Percentiles rank a stretch among this genome's conserved stretches.
phyloP scores from a whole-genome alignment of 1,284 basidiomycete species.

The Irpex sp. region DNA sequence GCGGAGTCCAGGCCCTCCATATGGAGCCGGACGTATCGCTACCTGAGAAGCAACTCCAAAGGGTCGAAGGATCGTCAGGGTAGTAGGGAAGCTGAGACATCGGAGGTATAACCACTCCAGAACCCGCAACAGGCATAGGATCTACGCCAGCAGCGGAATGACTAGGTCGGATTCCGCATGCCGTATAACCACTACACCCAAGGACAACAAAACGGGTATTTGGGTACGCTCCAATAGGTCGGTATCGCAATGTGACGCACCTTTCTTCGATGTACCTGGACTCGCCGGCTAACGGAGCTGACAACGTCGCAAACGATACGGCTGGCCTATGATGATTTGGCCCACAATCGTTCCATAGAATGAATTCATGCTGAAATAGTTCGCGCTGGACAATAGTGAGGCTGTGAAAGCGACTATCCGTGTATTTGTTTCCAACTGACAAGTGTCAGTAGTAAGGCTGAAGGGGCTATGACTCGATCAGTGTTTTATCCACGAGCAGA shows the following conservation, averaged over 20 bases:
- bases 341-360: not conserved
- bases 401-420: constrained; percentile 2
- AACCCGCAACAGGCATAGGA: not conserved
- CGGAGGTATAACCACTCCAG: not conserved
- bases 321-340: not conserved
- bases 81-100: not conserved
- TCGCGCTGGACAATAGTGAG: not conserved
- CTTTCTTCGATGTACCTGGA: not conserved
- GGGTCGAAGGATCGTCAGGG: not conserved
- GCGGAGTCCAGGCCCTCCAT: not conserved
- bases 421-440: constrained; percentile 1
- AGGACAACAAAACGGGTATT: not conserved
- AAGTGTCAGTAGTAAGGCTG: not conserved
- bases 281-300: not conserved
- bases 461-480: not conserved
- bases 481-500: not conserved
- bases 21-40: not conserved
- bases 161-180: not conserved
- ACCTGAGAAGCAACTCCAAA: not conserved
- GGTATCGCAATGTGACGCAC: not conserved
- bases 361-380: not conserved
- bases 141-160: not conserved
- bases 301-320: not conserved
- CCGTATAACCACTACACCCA: not conserved
- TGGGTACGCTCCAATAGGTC: not conserved